Base-by-base conservation (phyloP, 192 early-diverging fungal genomes). In the Coemansia sp. region DNA sequence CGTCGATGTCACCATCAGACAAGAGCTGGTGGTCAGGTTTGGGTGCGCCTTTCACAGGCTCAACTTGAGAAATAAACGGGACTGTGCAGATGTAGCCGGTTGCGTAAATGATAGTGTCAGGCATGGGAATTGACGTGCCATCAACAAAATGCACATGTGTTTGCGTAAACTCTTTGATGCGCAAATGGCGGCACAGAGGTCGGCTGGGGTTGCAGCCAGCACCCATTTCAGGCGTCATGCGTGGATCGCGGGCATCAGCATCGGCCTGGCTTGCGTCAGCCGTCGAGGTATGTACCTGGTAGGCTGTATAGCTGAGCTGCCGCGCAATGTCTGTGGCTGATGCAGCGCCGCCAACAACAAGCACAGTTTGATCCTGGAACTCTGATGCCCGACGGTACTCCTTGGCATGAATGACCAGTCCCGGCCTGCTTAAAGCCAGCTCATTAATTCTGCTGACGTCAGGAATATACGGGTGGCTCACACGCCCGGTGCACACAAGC, bases 61-160 rank as follows among this genome's bases (percentile, higher is more conserved):
- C 54, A 7, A 64, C 25, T 48, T 59, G 49, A 10, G 58, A 46
- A 1, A 88, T 47, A 58, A 90, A 91, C 24, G 88, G 88, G 63
- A 76, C 86, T 2, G 66, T 67, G 34, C 81, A 86, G 0, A 82
- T 57, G 60, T 88, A 91, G 0, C 90, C 90, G 0, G 90, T 91
- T 21, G 85, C 88, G 51, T 81, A 85, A 0, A 91, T 71, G 18
- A 91, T 69, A 9, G 34, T 36, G 56, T 89, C 84, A 0, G 83
- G 56, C 1, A 79, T 53, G 9, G 52, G 53, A 0, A 84, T 57
- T 3, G 10, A 0, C 0, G 74, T 68, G 20, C 71, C 76, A 44
- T 79, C 76, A 5, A 50, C 47, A 24, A 73, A 77, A 42, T 61
- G 49, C 9, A 85, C 63, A 25, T 25, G 48, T 18, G 48, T 18